phyloP scores from a whole-genome alignment of 1,284 basidiomycete species.

The Marasmius sp. region DNA sequence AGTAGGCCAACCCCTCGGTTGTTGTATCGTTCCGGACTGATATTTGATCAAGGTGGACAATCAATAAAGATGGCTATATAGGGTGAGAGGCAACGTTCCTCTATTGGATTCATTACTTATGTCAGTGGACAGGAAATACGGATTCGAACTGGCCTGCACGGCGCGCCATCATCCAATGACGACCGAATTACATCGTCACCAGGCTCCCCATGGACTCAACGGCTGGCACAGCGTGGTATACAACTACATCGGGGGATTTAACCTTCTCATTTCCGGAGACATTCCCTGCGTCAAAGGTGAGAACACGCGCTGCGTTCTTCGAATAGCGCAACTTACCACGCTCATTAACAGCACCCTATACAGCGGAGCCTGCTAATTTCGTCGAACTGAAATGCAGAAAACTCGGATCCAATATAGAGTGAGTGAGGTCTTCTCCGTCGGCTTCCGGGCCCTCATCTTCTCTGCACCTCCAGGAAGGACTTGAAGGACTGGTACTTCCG shows the following conservation, averaged over 20 bases:
- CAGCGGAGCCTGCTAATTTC: slow-evolving; percentile 8
- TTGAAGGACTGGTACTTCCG: slow-evolving; percentile 15
- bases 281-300: slow-evolving; percentile 16
- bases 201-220: not conserved
- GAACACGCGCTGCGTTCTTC: not conserved
- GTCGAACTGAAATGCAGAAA: slow-evolving; percentile 13
- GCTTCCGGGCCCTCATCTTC: not conserved
- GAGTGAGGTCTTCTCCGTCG: not conserved
- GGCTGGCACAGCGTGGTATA: slow-evolving; percentile 17
- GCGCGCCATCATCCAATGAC: not conserved
- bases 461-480: not conserved
- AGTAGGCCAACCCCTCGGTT: not conserved
- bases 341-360: slow-evolving; percentile 1
- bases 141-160: slow-evolving; percentile 15
- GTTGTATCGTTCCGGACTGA: not conserved
- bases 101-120: not conserved
- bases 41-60: not conserved
- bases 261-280: slow-evolving; percentile 15
- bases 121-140: slow-evolving; percentile 6
- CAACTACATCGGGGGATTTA: slow-evolving; percentile 17
- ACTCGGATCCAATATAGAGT: not conserved
- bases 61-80: not conserved
- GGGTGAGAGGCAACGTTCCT: slow-evolving; percentile 1
- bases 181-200: not conserved
- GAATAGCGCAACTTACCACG: not conserved